Conservation (phyloP, 768 basidiomycete species). For the Cubamyces sp. region DNA sequence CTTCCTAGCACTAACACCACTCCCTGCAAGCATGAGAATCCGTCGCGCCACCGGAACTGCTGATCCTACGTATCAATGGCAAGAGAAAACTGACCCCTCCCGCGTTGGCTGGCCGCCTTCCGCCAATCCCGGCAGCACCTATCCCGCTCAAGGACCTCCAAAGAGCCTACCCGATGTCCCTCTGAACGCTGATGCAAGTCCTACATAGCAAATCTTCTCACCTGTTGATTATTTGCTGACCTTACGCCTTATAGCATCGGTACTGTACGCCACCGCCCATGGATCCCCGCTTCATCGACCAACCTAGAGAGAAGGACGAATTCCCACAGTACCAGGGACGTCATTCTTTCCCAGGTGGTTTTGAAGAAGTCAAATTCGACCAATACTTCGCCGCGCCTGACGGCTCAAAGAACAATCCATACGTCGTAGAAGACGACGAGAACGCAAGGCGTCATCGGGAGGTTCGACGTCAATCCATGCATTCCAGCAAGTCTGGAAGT, state of each 20-base stretch:
- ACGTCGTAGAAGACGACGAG: conserved; percentile 16
- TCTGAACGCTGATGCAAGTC: conserved; percentile 12
- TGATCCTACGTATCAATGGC: background rate
- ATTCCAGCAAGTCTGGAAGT: background rate
- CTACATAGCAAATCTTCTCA: background rate
- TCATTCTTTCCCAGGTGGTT: background rate
- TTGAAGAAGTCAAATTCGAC: conserved; percentile 2
- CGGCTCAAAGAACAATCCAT: conserved; percentile 4
- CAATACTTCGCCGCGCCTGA: background rate
- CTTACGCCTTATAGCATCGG: conserved; percentile 6
- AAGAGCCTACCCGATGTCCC: conserved; percentile 17
- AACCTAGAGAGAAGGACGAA: conserved; percentile 5
- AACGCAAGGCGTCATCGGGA: background rate
- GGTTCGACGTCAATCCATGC: background rate
- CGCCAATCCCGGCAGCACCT: background rate
- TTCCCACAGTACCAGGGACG: conserved; percentile 5
- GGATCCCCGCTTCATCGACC: conserved; percentile 8
- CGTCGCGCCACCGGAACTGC: conserved; percentile 3
- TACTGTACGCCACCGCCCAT: conserved; percentile 20
- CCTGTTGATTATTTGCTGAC: background rate
- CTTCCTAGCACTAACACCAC: background rate
- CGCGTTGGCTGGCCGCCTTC: background rate
- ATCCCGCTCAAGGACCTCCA: background rate
- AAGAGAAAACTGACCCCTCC: background rate
- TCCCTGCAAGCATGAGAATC: background rate